Conservation (phyloP, 169 alveolate species). For the Plasmodium malariae region DNA sequence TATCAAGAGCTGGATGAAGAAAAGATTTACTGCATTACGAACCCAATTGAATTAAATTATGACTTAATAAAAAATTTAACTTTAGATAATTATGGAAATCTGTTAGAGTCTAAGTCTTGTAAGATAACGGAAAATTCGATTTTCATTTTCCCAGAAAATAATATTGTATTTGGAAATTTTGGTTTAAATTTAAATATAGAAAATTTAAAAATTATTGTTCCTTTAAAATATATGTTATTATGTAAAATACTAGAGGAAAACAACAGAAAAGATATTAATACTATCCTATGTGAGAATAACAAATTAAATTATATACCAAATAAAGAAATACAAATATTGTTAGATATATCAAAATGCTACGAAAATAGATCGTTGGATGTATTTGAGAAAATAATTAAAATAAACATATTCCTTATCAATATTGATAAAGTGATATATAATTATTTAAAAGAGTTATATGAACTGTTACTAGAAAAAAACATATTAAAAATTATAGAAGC, state of each 20-base stretch:
- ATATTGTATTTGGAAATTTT: conserved; percentile 46
- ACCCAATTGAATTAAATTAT: conserved; percentile 68
- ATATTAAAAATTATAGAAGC: conserved; percentile 92
- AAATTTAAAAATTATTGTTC: conserved; percentile 88
- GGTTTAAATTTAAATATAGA: conserved; percentile 82
- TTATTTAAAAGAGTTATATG: conserved; percentile 91
- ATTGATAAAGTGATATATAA: conserved; percentile 90
- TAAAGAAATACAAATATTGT: conserved; percentile 91
- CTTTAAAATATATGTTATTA: conserved; percentile 92
- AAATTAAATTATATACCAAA: conserved; percentile 89
- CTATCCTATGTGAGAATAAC: conserved; percentile 86
- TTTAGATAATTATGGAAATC: conserved; percentile 70
- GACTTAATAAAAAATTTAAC: conserved; percentile 60
- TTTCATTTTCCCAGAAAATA: conserved; percentile 69
- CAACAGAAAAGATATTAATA: conserved; percentile 85
- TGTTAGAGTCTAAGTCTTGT: conserved; percentile 25
- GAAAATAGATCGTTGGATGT: conserved; percentile 91
- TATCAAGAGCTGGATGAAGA: conserved; percentile 61
- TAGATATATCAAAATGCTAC: conserved; percentile 90
- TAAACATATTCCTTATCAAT: conserved; percentile 85
- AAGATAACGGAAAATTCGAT: neutral
- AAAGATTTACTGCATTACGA: conserved; percentile 45
- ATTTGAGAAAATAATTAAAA: conserved; percentile 90
- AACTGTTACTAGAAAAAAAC: conserved; percentile 91
- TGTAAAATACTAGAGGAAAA: conserved; percentile 93